A percentile compares a stretch with the other conserved stretches of the same genome.
phyloP scores from a whole-genome alignment of 148 eudicot species.

The Linanthus parryae region DNA sequence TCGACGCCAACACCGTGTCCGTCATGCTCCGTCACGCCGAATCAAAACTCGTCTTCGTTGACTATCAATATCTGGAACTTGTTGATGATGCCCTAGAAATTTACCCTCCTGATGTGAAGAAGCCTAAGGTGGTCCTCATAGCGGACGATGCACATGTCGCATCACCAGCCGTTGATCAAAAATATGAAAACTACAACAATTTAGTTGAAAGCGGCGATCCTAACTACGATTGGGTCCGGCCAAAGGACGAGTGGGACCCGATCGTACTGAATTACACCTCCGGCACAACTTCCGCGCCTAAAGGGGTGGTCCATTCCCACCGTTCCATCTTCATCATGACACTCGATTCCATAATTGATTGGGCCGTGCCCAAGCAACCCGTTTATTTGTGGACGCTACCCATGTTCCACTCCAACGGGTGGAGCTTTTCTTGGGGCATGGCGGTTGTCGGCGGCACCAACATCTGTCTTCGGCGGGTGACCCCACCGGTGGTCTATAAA shows the following conservation, averaged over 20 bases:
- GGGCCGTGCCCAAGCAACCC: conserved; percentile 7
- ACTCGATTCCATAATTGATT: not conserved
- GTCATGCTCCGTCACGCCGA: not conserved
- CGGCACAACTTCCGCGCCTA: conserved; percentile 6
- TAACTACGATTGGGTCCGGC: conserved; percentile 4
- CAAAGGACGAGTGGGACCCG: conserved; percentile 7
- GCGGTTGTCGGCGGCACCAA: conserved; percentile 10
- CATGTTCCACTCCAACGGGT: conserved; percentile 9
- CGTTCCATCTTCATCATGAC: conserved; percentile 10
- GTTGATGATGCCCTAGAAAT: conserved; percentile 2
- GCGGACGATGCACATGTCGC: not conserved
- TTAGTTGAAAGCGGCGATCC: conserved; percentile 7
- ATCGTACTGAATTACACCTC: conserved; percentile 6
- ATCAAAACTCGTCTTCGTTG: conserved; percentile 6
- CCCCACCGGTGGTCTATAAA: conserved; percentile 2
- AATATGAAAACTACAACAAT: not conserved
- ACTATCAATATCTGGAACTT: conserved; percentile 1
- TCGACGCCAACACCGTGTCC: conserved; percentile 1
- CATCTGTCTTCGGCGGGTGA: conserved; percentile 5
- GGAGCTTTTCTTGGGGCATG: conserved; percentile 11
- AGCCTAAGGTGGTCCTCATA: not conserved
- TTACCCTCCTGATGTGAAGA: not conserved
- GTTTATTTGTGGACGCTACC: conserved; percentile 10
- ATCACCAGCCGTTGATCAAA: not conserved
- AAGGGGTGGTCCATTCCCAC: conserved; percentile 9